Evolutionary conservation across 2,329 filamentous ascomycete species (phyloP), one percentile per base, ranked within the genome.

Genomic region (Ambrosiella xylebori): DNA sequence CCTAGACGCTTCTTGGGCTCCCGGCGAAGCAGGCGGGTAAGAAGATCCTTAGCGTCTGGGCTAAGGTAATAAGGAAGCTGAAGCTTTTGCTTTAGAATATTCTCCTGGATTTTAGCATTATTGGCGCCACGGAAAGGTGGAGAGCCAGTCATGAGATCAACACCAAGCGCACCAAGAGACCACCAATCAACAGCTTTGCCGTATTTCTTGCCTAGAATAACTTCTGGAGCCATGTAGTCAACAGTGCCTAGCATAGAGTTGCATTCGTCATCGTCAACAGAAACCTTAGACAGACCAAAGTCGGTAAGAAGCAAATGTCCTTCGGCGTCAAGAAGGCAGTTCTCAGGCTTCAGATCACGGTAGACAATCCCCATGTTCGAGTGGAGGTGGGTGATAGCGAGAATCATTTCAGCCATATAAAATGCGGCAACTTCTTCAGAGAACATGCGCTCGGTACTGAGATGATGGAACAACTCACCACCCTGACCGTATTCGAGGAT

Each of bases 191-290:
- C 94, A 1, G 89, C 84, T 69, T 90, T 91, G 66, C 91, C 90
- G 69, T 98, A 98, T 63, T 87, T 84, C 63, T 86, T 83, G 61
- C 89, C 90, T 62, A 84, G 79, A 61, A 98, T 82, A 56, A 98
- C 86, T 71, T 98, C 93, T 0, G 93, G 93, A 0, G 93, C 94
- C 93, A 98, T 98, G 77, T 98, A 98, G 69, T 97, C 93, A 60
- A 96, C 85, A 0, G 93, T 98, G 55, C 93, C 93, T 8, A 96
- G 81, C 63, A 96, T 85, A 47, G 88, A 95, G 71, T 89, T 88
- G 76, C 91, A 96, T 44, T 82, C 82, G 47, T 82, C 82, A 17
- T 66, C 65, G 59, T 89, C 84, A 13, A 93, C 78, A 0, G 90
- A 84, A 38, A 97, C 93, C 71, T 98, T 98, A 72, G 88, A 95